Percentiles rank a stretch among this genome's conserved stretches.
Evolutionary conservation across 2,329 filamentous ascomycete genomes (phyloP).

Genomic region (Botrytis tulipae): DNA sequence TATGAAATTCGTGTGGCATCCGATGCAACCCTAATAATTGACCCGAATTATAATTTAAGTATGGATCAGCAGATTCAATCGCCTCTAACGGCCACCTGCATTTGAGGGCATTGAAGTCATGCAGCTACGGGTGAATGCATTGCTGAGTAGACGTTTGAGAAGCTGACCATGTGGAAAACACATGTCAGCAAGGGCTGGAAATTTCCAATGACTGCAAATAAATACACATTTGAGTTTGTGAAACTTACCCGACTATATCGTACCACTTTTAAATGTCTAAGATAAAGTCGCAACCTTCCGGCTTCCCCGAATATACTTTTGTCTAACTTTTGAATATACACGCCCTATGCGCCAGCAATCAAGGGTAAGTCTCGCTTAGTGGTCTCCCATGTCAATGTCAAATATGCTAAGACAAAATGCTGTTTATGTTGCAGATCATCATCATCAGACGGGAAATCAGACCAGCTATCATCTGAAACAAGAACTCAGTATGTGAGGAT

Average conservation of each 20-base stretch:
- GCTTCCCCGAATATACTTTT: constrained; percentile 16
- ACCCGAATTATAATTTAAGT: background rate
- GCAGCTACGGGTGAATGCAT: background rate
- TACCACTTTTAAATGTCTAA: constrained; percentile 6
- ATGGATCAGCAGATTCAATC: constrained; percentile 1
- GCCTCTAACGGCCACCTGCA: constrained; percentile 9
- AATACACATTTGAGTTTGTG: background rate
- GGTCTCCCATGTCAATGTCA: background rate
- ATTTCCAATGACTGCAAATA: constrained; percentile 9
- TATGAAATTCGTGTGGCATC: constrained; percentile 1
- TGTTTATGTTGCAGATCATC: constrained; percentile 10
- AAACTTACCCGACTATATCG: background rate
- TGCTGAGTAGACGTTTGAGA: constrained; percentile 10
- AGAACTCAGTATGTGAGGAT: constrained; percentile 12
- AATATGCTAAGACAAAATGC: background rate
- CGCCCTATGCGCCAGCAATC: constrained; percentile 14
- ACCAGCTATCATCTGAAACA: constrained; percentile 3
- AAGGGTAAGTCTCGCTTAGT: constrained; percentile 1
- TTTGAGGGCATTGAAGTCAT: constrained; percentile 4
- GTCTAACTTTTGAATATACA: constrained; percentile 14
- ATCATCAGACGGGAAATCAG: constrained; percentile 7
- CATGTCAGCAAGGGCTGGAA: constrained; percentile 7
- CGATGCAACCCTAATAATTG: background rate
- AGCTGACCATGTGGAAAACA: constrained; percentile 13
- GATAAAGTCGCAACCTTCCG: constrained; percentile 2